Evolutionary conservation across 805 yeast genomes (phyloP).

Genomic region (Candida bentonensis): DNA sequence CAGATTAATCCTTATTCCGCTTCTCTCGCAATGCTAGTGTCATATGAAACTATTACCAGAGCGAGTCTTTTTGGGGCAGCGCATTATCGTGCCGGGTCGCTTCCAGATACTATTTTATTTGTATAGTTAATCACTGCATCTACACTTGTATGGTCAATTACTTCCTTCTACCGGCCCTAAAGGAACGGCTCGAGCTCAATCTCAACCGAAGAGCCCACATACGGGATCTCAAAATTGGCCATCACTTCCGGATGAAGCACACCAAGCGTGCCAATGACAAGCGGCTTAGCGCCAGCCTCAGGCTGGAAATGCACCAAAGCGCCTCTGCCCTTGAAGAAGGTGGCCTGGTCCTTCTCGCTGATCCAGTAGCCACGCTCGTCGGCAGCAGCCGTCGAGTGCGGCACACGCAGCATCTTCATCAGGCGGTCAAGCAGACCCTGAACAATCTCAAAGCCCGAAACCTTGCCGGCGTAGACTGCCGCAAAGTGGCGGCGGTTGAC

Average conservation of each 20-base stretch:
- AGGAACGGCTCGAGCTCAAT: conserved; percentile 70
- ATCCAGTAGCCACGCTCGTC: conserved; percentile 50
- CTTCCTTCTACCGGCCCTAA: too few species aligned
- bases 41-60: too few species aligned
- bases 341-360: conserved; percentile 27
- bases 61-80: too few species aligned
- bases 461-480: conserved; percentile 87
- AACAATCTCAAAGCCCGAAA: conserved; percentile 85
- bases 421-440: conserved; percentile 92
- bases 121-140: too few species aligned
- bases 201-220: conserved; percentile 86
- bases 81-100: too few species aligned
- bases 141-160: too few species aligned
- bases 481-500: conserved; percentile 89
- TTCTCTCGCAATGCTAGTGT: too few species aligned
- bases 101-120: too few species aligned
- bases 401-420: conserved; percentile 90
- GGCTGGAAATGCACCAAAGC: conserved; percentile 64
- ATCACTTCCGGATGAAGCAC: conserved; percentile 93
- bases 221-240: conserved; percentile 75
- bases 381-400: conserved; percentile 45
- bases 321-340: conserved; percentile 95
- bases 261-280: conserved; percentile 66
- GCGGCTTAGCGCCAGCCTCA: conserved; percentile 21
- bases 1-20: too few species aligned